phyloP scores from a whole-genome alignment of 345 rosid genomes.

The Pugionium cornutum region DNA sequence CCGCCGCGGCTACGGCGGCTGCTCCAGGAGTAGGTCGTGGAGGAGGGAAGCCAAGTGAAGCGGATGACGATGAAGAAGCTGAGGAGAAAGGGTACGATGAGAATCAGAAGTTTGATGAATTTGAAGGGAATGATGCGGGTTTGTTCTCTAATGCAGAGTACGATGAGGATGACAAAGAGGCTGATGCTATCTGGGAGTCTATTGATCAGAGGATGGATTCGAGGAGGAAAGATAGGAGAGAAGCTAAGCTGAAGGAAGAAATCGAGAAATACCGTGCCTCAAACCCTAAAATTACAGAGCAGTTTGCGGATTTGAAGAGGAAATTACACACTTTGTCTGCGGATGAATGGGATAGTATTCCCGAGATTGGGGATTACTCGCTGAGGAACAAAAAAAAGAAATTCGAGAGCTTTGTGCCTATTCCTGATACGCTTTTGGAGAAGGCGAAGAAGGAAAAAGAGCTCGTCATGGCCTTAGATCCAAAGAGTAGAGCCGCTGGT shows the following conservation, averaged over 20 bases:
- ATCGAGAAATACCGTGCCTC: slow-evolving; percentile 91
- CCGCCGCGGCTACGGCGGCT: slow-evolving; percentile 48
- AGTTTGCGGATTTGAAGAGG: slow-evolving; percentile 91
- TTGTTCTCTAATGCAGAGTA: slow-evolving; percentile 87
- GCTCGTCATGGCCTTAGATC: slow-evolving; percentile 93
- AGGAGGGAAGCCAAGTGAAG: slow-evolving; percentile 63
- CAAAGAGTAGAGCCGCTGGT: slow-evolving; percentile 74
- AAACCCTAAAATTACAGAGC: slow-evolving; percentile 90
- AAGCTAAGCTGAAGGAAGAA: slow-evolving; percentile 81
- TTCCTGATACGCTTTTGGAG: slow-evolving; percentile 85
- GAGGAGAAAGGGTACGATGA: slow-evolving; percentile 92
- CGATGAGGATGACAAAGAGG: slow-evolving; percentile 93
- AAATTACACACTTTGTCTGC: slow-evolving; percentile 68
- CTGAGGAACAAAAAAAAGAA: slow-evolving; percentile 81
- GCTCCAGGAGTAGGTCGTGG: slow-evolving; percentile 66
- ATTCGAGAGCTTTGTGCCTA: slow-evolving; percentile 92
- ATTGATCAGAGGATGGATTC: slow-evolving; percentile 91
- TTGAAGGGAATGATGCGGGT: slow-evolving; percentile 96
- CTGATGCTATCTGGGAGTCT: slow-evolving; percentile 93
- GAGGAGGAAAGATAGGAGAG: slow-evolving; percentile 80
- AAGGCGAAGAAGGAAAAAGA: slow-evolving; percentile 94
- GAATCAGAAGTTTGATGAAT: slow-evolving; percentile 95
- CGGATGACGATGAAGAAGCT: slow-evolving; percentile 79
- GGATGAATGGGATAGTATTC: slow-evolving; percentile 85
- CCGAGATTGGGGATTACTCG: slow-evolving; percentile 89